Conservation (phyloP, 2,329 filamentous ascomycete genomes). For the Fusarium multiceps region DNA sequence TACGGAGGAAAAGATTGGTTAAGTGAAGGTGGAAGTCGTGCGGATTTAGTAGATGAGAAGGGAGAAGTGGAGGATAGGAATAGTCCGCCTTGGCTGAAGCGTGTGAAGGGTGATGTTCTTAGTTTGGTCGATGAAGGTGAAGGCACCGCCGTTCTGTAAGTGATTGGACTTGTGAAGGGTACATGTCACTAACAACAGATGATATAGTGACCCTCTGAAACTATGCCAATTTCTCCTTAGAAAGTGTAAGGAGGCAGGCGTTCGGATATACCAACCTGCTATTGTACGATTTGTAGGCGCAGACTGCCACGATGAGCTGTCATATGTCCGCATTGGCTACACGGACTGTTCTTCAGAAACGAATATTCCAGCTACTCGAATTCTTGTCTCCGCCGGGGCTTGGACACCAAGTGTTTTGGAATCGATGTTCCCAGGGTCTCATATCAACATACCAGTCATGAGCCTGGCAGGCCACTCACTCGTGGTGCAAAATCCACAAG, state of each 20-base stretch:
- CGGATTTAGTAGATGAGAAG: constrained; percentile 56
- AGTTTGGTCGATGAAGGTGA: constrained; percentile 71
- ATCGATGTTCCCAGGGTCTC: constrained; percentile 70
- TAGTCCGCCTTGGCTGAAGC: constrained; percentile 48
- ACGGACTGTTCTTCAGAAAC: constrained; percentile 57
- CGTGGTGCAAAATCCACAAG: constrained; percentile 67
- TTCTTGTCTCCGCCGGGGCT: constrained; percentile 75
- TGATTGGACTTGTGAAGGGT: constrained; percentile 20
- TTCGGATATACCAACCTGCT: constrained; percentile 74
- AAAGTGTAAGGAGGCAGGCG: constrained; percentile 67
- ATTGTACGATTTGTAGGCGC: constrained; percentile 63
- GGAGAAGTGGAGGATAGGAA: constrained; percentile 49
- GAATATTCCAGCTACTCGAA: constrained; percentile 69
- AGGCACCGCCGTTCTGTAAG: constrained; percentile 73
- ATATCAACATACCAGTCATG: constrained; percentile 59
- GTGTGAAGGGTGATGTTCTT: constrained; percentile 64
- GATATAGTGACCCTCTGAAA: constrained; percentile 69
- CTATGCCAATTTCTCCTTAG: constrained; percentile 74
- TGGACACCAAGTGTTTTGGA: constrained; percentile 77
- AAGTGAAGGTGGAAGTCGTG: constrained; percentile 70
- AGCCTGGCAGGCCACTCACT: constrained; percentile 79
- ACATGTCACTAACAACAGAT: constrained; percentile 1
- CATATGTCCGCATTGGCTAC: constrained; percentile 62
- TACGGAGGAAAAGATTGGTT: constrained; percentile 73
- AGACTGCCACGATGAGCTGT: constrained; percentile 62